These are phyloP conservation scores for Arabidopsis hybrid DNA, from an alignment of 441 rosid species.

Conservation along the genomic window DNA sequence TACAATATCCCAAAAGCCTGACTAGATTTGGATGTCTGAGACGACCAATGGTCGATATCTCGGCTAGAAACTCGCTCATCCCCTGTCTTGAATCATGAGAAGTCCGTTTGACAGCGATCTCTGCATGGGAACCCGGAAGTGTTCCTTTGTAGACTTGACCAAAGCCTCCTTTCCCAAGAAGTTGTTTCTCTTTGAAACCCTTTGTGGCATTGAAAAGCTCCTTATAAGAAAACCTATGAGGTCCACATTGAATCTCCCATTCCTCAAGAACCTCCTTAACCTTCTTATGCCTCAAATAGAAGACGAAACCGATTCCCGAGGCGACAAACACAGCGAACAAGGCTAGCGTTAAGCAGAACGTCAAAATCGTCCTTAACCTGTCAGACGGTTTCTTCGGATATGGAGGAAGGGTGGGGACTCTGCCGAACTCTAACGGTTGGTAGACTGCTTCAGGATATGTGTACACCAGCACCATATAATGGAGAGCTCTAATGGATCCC, in stretches of 20 bases:
- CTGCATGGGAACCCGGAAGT: constrained; percentile 34
- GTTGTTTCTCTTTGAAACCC: constrained; percentile 52
- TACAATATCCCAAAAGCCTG: constrained; percentile 50
- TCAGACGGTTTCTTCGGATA: constrained; percentile 38
- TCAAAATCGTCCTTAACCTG: constrained; percentile 36
- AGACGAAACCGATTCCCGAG: constrained; percentile 32
- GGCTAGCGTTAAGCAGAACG: constrained; percentile 47
- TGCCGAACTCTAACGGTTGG: constrained; percentile 20
- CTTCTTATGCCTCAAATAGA: constrained; percentile 54
- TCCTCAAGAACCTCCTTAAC: constrained; percentile 57
- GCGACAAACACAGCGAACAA: constrained; percentile 32
- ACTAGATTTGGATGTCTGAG: constrained; percentile 57
- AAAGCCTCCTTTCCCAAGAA: constrained; percentile 54
- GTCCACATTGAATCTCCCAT: constrained; percentile 56
- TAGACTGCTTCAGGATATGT: not conserved
- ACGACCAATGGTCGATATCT: constrained; percentile 54
- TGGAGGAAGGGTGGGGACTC: constrained; percentile 38
- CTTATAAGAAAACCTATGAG: constrained; percentile 55
- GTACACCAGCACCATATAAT: constrained; percentile 20
- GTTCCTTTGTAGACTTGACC: constrained; percentile 56
- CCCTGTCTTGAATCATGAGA: constrained; percentile 56
- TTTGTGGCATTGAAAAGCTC: constrained; percentile 54
- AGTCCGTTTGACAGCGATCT: constrained; percentile 55
- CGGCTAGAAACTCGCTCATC: constrained; percentile 54
- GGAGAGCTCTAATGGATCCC: constrained; percentile 30